phyloP scores from a whole-genome alignment of 129 eudicot genomes.

The Silybum marianum region DNA sequence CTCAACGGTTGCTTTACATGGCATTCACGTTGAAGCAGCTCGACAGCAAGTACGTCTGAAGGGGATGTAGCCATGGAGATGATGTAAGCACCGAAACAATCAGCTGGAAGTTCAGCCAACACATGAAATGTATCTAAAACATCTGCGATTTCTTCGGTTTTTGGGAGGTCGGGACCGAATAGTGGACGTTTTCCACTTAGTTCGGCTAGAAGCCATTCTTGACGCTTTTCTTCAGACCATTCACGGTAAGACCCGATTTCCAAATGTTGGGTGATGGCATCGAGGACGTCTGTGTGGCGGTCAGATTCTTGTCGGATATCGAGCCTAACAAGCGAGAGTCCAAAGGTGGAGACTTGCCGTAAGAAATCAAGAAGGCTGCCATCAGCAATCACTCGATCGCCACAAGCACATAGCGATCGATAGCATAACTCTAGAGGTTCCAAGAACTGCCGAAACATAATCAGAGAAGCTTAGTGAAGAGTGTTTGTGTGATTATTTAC shows the following conservation, averaged over 20 bases:
- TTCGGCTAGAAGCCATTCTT: constrained; percentile 95
- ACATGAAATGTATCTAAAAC: constrained; percentile 84
- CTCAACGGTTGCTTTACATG: constrained; percentile 77
- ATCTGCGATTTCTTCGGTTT: constrained; percentile 92
- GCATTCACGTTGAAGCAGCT: constrained; percentile 96
- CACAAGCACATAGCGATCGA: constrained; percentile 89
- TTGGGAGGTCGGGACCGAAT: constrained; percentile 88
- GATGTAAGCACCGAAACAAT: constrained; percentile 98
- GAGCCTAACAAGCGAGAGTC: constrained; percentile 88
- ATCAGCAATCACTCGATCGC: constrained; percentile 91
- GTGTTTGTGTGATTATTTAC: not conserved
- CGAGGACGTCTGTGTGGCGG: constrained; percentile 92
- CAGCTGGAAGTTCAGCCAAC: constrained; percentile 86
- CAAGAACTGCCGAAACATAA: constrained; percentile 60
- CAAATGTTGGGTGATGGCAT: constrained; percentile 87
- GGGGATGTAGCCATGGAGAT: constrained; percentile 99
- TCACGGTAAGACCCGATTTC: constrained; percentile 89
- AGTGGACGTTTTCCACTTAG: constrained; percentile 86
- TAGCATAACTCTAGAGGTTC: constrained; percentile 98
- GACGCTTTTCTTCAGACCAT: constrained; percentile 87
- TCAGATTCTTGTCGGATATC: constrained; percentile 99
- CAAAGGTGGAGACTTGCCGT: constrained; percentile 94
- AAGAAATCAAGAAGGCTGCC: constrained; percentile 96
- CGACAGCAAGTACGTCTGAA: constrained; percentile 95
- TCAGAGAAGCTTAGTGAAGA: constrained; percentile 10